Evolutionary conservation across 371 early-diverging fungal species (phyloP).

Genomic region (Syncephalastrum monosporum): DNA sequence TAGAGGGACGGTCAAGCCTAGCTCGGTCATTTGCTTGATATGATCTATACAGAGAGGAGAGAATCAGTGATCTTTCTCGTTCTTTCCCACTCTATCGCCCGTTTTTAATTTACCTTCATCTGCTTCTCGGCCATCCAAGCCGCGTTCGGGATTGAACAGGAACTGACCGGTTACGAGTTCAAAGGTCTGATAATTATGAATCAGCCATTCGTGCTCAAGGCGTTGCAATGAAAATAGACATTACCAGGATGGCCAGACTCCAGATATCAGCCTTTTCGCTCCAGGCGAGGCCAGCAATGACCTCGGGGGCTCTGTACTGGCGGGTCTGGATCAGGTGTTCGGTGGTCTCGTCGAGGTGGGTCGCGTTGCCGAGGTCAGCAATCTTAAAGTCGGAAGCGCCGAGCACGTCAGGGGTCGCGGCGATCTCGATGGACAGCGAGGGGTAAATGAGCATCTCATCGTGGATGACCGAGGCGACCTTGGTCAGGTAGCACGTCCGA

Average conservation of each 20-base stretch:
- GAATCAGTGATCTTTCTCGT: neutral
- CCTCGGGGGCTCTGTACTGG: conserved; percentile 98
- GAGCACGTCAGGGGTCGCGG: too few relatives aligned
- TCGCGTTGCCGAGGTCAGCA: conserved; percentile 97
- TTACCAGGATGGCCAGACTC: conserved; percentile 92
- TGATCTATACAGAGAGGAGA: conserved; percentile 65
- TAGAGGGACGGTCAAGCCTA: conserved; percentile 80
- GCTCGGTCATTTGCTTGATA: conserved; percentile 93
- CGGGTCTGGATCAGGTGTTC: conserved; percentile 97
- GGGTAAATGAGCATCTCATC: too few relatives aligned
- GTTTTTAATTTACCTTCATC: conserved; percentile 7
- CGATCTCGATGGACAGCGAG: too few relatives aligned
- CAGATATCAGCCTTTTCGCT: conserved; percentile 91
- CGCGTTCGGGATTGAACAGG: conserved; percentile 90
- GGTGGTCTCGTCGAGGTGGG: conserved; percentile 92
- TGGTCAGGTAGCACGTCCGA: too few relatives aligned
- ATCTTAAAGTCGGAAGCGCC: conserved; percentile 67
- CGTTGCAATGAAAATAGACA: neutral
- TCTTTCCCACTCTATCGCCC: neutral
- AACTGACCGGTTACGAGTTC: conserved; percentile 95
- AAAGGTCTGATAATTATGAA: conserved; percentile 22
- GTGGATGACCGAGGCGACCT: too few relatives aligned
- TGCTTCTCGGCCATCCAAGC: conserved; percentile 61
- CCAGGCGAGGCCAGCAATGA: conserved; percentile 94
- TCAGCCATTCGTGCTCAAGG: neutral